phyloP scores from a whole-genome alignment of 495 filamentous ascomycete species.

The Hypoxylon trugodes region DNA sequence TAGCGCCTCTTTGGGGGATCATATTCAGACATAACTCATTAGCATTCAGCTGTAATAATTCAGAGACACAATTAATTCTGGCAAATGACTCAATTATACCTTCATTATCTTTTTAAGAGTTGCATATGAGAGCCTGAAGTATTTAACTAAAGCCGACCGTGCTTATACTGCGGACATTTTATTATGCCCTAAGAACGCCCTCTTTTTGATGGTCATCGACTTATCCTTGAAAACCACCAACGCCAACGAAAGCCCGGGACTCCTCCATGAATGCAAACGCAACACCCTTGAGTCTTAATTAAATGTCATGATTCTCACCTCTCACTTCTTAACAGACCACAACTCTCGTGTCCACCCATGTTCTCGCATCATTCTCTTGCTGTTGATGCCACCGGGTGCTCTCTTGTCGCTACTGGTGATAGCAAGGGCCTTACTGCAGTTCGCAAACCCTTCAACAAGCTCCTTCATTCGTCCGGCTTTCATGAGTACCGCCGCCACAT shows the following conservation, averaged over 20 bases:
- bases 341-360: conserved; percentile 62
- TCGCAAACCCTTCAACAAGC: conserved; percentile 76
- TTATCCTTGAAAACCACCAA: conserved; percentile 26
- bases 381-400: conserved; percentile 43
- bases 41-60: too few relatives aligned
- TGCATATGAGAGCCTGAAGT: neutral
- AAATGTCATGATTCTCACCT: neutral
- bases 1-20: too few relatives aligned
- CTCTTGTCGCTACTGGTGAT: conserved; percentile 64
- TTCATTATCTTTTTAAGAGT: neutral
- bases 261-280: conserved; percentile 1
- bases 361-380: conserved; percentile 63
- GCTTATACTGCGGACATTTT: conserved; percentile 14
- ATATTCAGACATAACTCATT: too few relatives aligned
- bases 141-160: conserved; percentile 3
- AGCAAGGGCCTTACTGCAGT: conserved; percentile 76
- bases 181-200: conserved; percentile 31
- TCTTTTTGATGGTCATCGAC: conserved; percentile 25
- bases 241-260: conserved; percentile 21
- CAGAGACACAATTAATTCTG: too few relatives aligned
- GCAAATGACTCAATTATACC: too few relatives aligned
- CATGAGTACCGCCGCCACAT: conserved; percentile 71
- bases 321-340: conserved; percentile 57
- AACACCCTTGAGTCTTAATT: conserved; percentile 5
- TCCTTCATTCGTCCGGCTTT: conserved; percentile 75